phyloP scores from a whole-genome alignment of 306 rosid species.

The Gillenia trifoliata region DNA sequence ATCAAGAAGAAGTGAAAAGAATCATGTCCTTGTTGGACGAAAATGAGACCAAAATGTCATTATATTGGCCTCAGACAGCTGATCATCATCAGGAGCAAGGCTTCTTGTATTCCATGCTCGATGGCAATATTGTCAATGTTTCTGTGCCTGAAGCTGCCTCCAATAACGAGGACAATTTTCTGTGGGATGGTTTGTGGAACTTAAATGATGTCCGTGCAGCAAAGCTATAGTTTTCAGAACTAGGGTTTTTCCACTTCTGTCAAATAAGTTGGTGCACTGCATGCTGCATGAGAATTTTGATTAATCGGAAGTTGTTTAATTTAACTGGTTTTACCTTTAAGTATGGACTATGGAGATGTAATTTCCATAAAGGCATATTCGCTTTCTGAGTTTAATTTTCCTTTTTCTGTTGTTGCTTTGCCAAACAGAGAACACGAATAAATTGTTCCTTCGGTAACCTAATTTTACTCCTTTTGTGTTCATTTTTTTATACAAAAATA shows the following conservation, averaged over 20 bases:
- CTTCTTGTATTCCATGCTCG: constrained; percentile 37
- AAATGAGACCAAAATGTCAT: constrained; percentile 27
- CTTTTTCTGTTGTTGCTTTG: no score
- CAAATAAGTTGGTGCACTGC: background rate
- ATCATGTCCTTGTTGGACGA: constrained; percentile 62
- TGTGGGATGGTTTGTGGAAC: constrained; percentile 73
- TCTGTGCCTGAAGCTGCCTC: constrained; percentile 34
- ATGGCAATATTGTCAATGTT: constrained; percentile 29
- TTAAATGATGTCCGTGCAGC: constrained; percentile 44
- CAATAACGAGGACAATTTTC: constrained; percentile 30
- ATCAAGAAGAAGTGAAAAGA: constrained; percentile 49
- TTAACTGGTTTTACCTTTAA: no score
- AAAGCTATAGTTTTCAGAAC: constrained; percentile 31
- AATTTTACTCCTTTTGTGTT: no score
- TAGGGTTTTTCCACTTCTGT: constrained; percentile 50
- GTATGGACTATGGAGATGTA: no score
- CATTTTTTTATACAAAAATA: no score
- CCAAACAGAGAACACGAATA: no score
- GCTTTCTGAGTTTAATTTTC: no score
- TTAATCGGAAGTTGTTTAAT: no score
- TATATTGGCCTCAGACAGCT: constrained; percentile 29
- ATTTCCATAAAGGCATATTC: no score
- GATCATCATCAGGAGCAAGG: constrained; percentile 40
- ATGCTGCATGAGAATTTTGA: no score
- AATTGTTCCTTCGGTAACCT: no score